Evolutionary conservation across 2,329 filamentous ascomycete species (phyloP), one percentile per base, ranked within the genome.

Genomic region (Knufia petricola): DNA sequence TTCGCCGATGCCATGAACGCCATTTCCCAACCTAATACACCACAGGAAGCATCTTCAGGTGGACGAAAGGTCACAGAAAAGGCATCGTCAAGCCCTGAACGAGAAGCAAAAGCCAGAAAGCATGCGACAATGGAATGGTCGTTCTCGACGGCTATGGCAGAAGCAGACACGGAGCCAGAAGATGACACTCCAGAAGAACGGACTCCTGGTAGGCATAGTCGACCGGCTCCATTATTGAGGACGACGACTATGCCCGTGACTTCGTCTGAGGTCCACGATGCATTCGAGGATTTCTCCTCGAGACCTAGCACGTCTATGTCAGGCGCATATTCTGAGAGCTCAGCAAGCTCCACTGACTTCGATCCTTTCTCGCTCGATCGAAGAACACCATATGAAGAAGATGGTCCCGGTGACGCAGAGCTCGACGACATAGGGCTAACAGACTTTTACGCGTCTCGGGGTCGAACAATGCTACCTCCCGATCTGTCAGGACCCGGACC

Each of bases 1-100:
- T 75, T 75, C 50, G 66, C 69, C 21, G 67, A 61, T 12, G 68
- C 69, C 3, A 66, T 67, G 60, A 65, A 61, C 9, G 66, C 69
- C 52, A 55, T 54, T 28, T 44, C 49, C 2, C 19, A 39, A 15
- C 36, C 49, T 7, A 28, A n/a, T 23, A 15, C 28, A 26, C 37
- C 52, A 6, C 21, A 17, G 8, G 37, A 45, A 13, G 48, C 49
- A 13, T 10, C 30, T 9, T 44, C 51, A 26, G 44, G 36, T 15
- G 38, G 26, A 12, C 26, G 42, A 10, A 19, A 31, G 7, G 15
- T 28, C 9, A 15, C n/a, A 28, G 46, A 46, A 9, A 34, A 36
- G 15, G 26, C 45, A n/a, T 7, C 23, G 26, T 13, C n/a, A 28
- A 39, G 44, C 26, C 32, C 44, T 15, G 34, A 32, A 13, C 17